Conservation (phyloP, 345 rosid genomes). For the Eutrema japonicum region DNA sequence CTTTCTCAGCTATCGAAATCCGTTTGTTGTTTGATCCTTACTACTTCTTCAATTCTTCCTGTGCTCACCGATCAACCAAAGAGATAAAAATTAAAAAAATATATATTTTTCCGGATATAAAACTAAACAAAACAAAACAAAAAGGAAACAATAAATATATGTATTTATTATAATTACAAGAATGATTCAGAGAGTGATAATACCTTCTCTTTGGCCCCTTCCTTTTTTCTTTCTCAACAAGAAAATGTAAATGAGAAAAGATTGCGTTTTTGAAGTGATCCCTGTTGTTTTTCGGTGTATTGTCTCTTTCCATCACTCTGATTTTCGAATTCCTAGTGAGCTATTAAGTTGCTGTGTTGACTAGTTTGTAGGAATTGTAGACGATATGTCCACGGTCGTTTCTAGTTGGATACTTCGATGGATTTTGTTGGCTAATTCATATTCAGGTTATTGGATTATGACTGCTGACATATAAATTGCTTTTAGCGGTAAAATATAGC, state of each 20-base stretch:
- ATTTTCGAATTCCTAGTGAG: too few species aligned
- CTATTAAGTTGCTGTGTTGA: too few species aligned
- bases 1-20: slow-evolving; percentile 34
- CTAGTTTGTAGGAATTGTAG: too few species aligned
- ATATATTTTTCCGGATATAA: slow-evolving; percentile 31
- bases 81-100: not conserved
- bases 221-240: slow-evolving; percentile 1
- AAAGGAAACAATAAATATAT: not conserved
- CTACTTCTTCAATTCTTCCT: slow-evolving; percentile 13
- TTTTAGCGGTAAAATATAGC: too few species aligned
- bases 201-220: slow-evolving; percentile 16
- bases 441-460: too few species aligned
- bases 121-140: not conserved
- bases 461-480: too few species aligned
- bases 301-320: not conserved
- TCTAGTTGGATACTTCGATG: too few species aligned
- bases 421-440: too few species aligned
- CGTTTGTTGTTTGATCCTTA: slow-evolving; percentile 6
- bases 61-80: slow-evolving; percentile 34
- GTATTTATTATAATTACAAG: not conserved
- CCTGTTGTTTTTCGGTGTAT: not conserved
- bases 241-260: not conserved
- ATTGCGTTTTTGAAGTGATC: slow-evolving; percentile 1
- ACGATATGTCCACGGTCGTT: not conserved
- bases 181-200: slow-evolving; percentile 34